Evolutionary conservation across 2,329 filamentous ascomycete species (phyloP).

Genomic region (Aspergillus jensenii): DNA sequence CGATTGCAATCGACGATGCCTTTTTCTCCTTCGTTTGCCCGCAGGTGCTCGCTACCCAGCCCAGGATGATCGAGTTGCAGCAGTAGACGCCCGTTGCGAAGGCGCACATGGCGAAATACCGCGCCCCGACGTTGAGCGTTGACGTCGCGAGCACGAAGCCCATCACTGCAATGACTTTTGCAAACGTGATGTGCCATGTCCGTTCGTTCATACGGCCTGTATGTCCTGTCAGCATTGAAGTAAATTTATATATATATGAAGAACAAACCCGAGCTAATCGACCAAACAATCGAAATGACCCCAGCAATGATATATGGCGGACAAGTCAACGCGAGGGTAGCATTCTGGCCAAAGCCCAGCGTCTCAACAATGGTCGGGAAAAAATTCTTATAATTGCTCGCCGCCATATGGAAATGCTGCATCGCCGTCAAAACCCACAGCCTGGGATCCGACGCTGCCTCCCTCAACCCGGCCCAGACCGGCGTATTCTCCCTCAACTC

Average conservation of each 20-base stretch:
- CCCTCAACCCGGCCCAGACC: slow-evolving; percentile 31
- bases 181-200: slow-evolving; percentile 33
- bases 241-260: too few species aligned
- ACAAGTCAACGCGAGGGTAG: too few species aligned
- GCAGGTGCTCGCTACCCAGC: slow-evolving; percentile 42
- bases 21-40: slow-evolving; percentile 47
- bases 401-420: slow-evolving; percentile 49
- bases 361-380: slow-evolving; percentile 45
- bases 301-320: too few species aligned
- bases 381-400: slow-evolving; percentile 47
- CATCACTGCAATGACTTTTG: slow-evolving; percentile 27
- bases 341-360: too few species aligned
- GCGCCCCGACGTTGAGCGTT: slow-evolving; percentile 28
- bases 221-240: background rate
- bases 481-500: too few species aligned
- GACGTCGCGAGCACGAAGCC: slow-evolving; percentile 31
- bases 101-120: slow-evolving; percentile 34
- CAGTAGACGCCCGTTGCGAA: slow-evolving; percentile 30
- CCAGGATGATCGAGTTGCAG: slow-evolving; percentile 44
- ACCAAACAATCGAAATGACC: too few species aligned
- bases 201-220: slow-evolving; percentile 43
- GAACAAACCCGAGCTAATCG: too few species aligned
- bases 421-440: slow-evolving; percentile 47
- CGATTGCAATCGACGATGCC: slow-evolving; percentile 42
- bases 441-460: slow-evolving; percentile 26